Percentiles rank a stretch among this genome's conserved stretches.
Conservation (phyloP, 768 basidiomycete genomes). For the Termitomyces sp. region DNA sequence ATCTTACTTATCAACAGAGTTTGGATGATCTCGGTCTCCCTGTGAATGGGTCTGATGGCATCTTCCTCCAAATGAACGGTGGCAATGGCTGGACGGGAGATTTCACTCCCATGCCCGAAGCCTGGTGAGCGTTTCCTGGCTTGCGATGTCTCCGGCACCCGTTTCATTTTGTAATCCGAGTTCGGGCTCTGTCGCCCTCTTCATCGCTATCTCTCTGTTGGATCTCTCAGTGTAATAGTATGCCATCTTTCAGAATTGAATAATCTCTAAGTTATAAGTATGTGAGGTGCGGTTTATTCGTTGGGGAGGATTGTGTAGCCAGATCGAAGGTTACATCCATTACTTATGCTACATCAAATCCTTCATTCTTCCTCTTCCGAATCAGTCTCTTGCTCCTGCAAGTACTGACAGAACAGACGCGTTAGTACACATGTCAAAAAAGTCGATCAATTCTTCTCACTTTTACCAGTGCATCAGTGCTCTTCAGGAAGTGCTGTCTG, state of each 20-base stretch:
- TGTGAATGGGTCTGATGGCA: slow-evolving; percentile 86
- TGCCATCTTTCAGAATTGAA: not conserved
- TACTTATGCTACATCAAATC: not conserved
- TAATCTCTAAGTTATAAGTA: not conserved
- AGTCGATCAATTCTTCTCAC: slow-evolving; percentile 31
- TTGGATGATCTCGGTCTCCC: slow-evolving; percentile 87
- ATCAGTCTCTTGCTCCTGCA: slow-evolving; percentile 85
- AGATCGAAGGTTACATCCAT: not conserved
- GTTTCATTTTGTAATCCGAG: not conserved
- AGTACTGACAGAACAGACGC: slow-evolving; percentile 46
- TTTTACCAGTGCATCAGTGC: slow-evolving; percentile 85
- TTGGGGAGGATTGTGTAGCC: not conserved
- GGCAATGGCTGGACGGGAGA: slow-evolving; percentile 74
- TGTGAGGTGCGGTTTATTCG: not conserved
- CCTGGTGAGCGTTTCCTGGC: slow-evolving; percentile 50
- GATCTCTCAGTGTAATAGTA: not conserved
- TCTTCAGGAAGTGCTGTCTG: slow-evolving; percentile 91
- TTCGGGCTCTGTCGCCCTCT: not conserved
- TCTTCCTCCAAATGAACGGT: slow-evolving; percentile 74
- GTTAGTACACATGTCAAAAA: not conserved
- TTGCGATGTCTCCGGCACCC: not conserved
- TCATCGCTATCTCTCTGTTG: not conserved
- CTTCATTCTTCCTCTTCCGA: slow-evolving; percentile 50
- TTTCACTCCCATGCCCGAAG: slow-evolving; percentile 74
- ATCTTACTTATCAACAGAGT: slow-evolving; percentile 42